Percentiles rank a stretch among this genome's conserved stretches.
These are phyloP conservation scores for Aspergillus tanneri DNA, from an alignment of 2,329 filamentous ascomycete genomes.

Conservation along the genomic window DNA sequence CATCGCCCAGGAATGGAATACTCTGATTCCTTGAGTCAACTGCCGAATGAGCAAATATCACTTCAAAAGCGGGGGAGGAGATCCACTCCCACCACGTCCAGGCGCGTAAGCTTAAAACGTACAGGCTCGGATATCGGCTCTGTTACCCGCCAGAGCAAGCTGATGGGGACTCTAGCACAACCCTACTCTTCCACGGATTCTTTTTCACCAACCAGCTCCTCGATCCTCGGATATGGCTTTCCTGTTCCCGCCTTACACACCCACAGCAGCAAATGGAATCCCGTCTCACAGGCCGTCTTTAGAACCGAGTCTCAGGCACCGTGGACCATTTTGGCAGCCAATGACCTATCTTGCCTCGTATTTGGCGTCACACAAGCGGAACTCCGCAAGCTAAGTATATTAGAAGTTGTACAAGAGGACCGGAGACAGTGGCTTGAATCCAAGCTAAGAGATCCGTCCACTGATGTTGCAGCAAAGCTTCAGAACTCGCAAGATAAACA, in stretches of 20 bases:
- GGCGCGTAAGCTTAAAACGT: conserved; percentile 72
- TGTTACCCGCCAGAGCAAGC: conserved; percentile 73
- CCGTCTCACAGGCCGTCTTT: conserved; percentile 93
- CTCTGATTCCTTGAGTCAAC: conserved; percentile 29
- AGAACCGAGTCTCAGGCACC: conserved; percentile 87
- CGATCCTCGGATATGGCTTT: conserved; percentile 40
- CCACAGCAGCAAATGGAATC: conserved; percentile 85
- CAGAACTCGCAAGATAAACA: conserved; percentile 35
- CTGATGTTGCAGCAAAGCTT: conserved; percentile 44
- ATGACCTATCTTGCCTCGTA: conserved; percentile 93
- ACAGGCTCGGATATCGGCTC: conserved; percentile 82
- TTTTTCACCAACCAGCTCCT: conserved; percentile 37
- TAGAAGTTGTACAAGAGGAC: conserved; percentile 92
- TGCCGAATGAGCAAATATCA: conserved; percentile 33
- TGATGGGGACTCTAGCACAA: conserved; percentile 80
- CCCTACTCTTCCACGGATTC: conserved; percentile 66
- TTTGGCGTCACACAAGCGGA: conserved; percentile 98
- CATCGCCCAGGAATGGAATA: conserved; percentile 22
- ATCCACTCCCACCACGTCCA: conserved; percentile 54
- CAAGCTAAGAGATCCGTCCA: conserved; percentile 68
- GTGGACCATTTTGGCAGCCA: conserved; percentile 95
- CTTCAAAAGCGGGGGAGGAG: conserved; percentile 34
- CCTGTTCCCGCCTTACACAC: conserved; percentile 66
- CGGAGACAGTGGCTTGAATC: conserved; percentile 84
- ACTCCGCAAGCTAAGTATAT: conserved; percentile 87